Evolutionary conservation across 495 filamentous ascomycete species (phyloP).

Genomic region (Platismatia glauca): DNA sequence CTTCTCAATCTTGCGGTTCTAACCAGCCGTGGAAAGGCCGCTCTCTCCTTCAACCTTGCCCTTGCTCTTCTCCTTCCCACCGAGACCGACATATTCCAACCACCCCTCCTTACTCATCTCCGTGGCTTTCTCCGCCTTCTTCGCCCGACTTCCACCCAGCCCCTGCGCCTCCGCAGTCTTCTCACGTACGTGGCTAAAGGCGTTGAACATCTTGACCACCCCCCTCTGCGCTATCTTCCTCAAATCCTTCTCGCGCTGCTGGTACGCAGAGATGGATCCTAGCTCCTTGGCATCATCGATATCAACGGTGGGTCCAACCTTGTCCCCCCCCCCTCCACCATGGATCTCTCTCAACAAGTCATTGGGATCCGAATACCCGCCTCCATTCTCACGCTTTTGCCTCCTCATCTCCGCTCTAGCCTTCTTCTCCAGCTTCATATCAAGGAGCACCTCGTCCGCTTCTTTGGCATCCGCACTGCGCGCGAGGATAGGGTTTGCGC

Average conservation of each 20-base stretch:
- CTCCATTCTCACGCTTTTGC: constrained; percentile 41
- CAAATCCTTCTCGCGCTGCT: constrained; percentile 55
- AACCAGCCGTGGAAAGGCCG: constrained; percentile 30
- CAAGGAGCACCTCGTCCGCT: constrained; percentile 16
- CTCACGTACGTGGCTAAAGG: constrained; percentile 84
- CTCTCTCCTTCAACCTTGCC: constrained; percentile 32
- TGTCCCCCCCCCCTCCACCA: not conserved
- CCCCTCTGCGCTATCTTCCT: constrained; percentile 82
- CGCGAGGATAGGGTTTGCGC: constrained; percentile 80
- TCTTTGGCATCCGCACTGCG: constrained; percentile 42
- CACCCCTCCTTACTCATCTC: constrained; percentile 93
- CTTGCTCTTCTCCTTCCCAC: constrained; percentile 24
- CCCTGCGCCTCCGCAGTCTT: constrained; percentile 65
- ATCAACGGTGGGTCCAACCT: not conserved
- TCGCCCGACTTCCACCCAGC: constrained; percentile 60
- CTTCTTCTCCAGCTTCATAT: constrained; percentile 44
- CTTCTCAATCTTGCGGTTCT: not conserved
- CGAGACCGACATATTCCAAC: constrained; percentile 61
- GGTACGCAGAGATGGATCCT: not conserved
- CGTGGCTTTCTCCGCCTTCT: constrained; percentile 72
- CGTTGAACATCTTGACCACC: constrained; percentile 93
- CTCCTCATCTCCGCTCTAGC: constrained; percentile 26
- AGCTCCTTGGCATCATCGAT: not conserved
- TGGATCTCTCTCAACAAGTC: not conserved
- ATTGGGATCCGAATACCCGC: too few species aligned